A percentile compares a stretch with the other conserved stretches of the same genome.
These are phyloP conservation scores for Platanus orientalis DNA, from an alignment of 164 flowering plant species.

Conservation along the genomic window DNA sequence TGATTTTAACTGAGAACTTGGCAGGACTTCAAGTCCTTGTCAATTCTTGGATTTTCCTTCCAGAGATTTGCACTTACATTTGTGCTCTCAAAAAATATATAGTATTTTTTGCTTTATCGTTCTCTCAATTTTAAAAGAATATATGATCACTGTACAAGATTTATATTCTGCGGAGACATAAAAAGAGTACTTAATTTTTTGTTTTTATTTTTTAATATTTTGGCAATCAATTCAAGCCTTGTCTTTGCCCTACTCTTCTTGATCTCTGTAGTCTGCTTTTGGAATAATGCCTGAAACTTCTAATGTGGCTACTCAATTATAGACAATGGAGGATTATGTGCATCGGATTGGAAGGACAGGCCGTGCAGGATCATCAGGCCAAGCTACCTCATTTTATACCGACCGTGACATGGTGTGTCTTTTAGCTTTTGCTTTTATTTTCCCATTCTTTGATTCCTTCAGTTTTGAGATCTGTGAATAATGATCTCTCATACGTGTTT, in stretches of 20 bases:
- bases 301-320: slow-evolving; percentile 6
- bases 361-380: slow-evolving; percentile 67
- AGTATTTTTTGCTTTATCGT: not conserved
- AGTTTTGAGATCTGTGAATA: not conserved
- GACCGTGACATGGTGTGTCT: slow-evolving; percentile 53
- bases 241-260: too few relatives aligned
- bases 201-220: too few relatives aligned
- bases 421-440: not conserved
- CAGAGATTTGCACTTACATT: not conserved
- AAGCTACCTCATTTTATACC: slow-evolving; percentile 60
- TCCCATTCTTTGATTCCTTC: not conserved
- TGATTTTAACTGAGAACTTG: not conserved
- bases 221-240: too few relatives aligned
- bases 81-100: too few relatives aligned
- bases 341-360: slow-evolving; percentile 76
- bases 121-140: too few relatives aligned
- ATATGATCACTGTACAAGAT: not conserved
- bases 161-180: not conserved
- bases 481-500: slow-evolving; percentile 9
- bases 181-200: too few relatives aligned
- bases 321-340: slow-evolving; percentile 72
- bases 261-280: not conserved
- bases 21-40: not conserved
- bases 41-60: not conserved
- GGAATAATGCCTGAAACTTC: not conserved